phyloP scores from a whole-genome alignment of 164 flowering plant species.

The Macadamia tetraphylla region DNA sequence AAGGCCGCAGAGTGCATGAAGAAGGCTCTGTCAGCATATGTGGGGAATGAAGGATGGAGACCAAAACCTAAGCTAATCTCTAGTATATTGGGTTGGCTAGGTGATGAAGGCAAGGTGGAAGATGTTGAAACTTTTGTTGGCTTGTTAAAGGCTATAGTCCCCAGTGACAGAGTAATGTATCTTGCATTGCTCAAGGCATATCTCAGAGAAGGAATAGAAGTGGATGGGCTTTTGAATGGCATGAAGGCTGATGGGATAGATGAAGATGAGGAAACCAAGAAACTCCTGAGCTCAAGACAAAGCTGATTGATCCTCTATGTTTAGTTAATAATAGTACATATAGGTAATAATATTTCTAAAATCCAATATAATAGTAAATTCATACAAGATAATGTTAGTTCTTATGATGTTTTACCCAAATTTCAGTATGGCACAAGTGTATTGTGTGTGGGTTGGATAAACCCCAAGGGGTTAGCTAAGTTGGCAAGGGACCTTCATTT shows the following conservation, averaged over 20 bases:
- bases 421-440: too few species aligned
- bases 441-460: too few species aligned
- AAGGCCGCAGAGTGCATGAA: constrained; percentile 48
- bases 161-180: constrained; percentile 37
- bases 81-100: constrained; percentile 36
- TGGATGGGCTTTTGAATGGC: constrained; percentile 26
- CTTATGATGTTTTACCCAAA: too few species aligned
- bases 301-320: neutral
- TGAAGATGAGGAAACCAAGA: constrained; percentile 39
- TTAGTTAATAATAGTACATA: too few species aligned
- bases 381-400: too few species aligned
- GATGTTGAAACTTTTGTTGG: constrained; percentile 40
- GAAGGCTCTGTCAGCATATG: constrained; percentile 30
- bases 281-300: constrained; percentile 24
- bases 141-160: constrained; percentile 24
- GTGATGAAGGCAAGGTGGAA: constrained; percentile 34
- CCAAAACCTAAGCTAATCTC: constrained; percentile 27
- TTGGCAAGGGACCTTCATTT: too few species aligned
- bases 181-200: constrained; percentile 41
- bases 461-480: too few species aligned
- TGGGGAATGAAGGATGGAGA: constrained; percentile 31
- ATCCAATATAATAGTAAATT: too few species aligned
- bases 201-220: constrained; percentile 35
- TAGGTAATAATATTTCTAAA: too few species aligned
- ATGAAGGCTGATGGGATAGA: constrained; percentile 49